phyloP scores from a whole-genome alignment of 805 yeast species.

The Teunomyces funiuensis region DNA sequence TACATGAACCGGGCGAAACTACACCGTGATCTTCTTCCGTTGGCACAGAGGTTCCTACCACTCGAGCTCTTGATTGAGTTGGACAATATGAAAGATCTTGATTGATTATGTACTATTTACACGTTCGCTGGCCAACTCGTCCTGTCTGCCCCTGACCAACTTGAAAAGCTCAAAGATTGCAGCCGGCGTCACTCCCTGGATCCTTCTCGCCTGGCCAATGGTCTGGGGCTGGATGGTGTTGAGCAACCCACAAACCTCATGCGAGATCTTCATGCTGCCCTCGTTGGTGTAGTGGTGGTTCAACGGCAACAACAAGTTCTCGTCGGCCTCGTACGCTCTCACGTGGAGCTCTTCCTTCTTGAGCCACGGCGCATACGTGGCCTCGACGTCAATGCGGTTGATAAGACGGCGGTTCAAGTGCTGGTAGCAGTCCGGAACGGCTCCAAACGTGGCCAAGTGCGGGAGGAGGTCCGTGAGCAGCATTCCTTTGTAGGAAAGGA shows the following conservation, averaged over 20 bases:
- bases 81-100: slow-evolving; percentile 20
- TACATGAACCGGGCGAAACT: slow-evolving; percentile 32
- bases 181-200: slow-evolving; percentile 94
- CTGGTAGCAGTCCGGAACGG: slow-evolving; percentile 24
- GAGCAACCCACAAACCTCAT: slow-evolving; percentile 68
- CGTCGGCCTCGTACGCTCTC: slow-evolving; percentile 82
- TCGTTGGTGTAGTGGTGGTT: slow-evolving; percentile 60
- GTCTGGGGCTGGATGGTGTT: slow-evolving; percentile 82
- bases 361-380: slow-evolving; percentile 79
- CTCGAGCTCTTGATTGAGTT: slow-evolving; percentile 34
- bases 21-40: slow-evolving; percentile 24
- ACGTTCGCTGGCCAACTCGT: slow-evolving; percentile 17
- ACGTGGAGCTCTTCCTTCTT: slow-evolving; percentile 69
- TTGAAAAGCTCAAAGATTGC: slow-evolving; percentile 79
- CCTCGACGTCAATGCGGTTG: slow-evolving; percentile 71
- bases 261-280: slow-evolving; percentile 56
- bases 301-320: slow-evolving; percentile 66
- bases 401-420: slow-evolving; percentile 41
- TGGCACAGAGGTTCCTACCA: slow-evolving; percentile 39
- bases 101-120: slow-evolving; percentile 15
- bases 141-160: slow-evolving; percentile 40
- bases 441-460: slow-evolving; percentile 21
- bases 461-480: slow-evolving; percentile 30
- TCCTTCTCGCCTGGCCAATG: slow-evolving; percentile 91
- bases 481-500: slow-evolving; percentile 56